These are phyloP conservation scores for Carnegiea gigantea DNA, from an alignment of 179 eudicot genomes.

Conservation along the genomic window DNA sequence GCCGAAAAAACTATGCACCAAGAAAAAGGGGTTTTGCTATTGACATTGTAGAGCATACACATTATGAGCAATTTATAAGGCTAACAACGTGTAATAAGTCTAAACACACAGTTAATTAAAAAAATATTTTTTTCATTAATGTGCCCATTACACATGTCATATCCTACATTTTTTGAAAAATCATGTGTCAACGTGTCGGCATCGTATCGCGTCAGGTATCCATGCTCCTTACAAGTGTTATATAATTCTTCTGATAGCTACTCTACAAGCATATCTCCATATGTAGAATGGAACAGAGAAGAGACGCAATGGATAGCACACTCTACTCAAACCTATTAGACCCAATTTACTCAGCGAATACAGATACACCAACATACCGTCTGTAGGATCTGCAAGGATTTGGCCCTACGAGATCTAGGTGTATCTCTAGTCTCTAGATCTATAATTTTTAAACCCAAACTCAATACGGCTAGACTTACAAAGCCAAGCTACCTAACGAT, in stretches of 20 bases:
- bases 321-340: not conserved
- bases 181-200: no score
- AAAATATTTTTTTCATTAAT: no score
- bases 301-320: not conserved
- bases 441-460: not conserved
- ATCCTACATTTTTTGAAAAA: no score
- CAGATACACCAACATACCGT: not conserved
- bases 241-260: not conserved
- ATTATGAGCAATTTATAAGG: no score
- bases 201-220: no score
- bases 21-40: no score
- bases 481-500: not conserved
- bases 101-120: no score
- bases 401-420: not conserved
- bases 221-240: not conserved
- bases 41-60: no score
- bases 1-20: no score
- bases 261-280: not conserved
- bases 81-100: no score
- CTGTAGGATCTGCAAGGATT: not conserved
- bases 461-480: not conserved
- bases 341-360: not conserved
- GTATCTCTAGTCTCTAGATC: not conserved
- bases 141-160: no score
- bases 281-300: not conserved